Conservation (phyloP, 148 eudicot species). For the Nepenthes mirabilis region DNA sequence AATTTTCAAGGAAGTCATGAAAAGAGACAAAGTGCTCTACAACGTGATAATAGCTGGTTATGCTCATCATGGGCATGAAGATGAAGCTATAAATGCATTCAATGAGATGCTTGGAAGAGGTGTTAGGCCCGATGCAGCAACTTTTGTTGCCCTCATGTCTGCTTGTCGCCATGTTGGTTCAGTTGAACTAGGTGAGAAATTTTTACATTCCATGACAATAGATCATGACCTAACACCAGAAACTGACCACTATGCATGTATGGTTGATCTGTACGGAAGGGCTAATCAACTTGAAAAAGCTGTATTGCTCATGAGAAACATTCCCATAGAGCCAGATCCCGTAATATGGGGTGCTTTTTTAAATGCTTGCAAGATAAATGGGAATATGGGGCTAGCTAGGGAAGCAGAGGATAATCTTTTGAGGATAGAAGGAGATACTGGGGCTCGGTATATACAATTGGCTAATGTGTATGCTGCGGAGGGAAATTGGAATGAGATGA, state of each 20-base stretch:
- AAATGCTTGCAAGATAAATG: slow-evolving; percentile 60
- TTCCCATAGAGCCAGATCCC: slow-evolving; percentile 46
- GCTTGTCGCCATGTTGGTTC: slow-evolving; percentile 83
- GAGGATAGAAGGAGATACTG: slow-evolving; percentile 49
- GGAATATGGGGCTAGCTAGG: slow-evolving; percentile 40
- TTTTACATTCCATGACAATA: slow-evolving; percentile 49
- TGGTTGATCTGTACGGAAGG: slow-evolving; percentile 86
- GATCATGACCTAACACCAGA: slow-evolving; percentile 46
- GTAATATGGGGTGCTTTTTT: slow-evolving; percentile 57
- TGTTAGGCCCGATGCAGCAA: slow-evolving; percentile 50
- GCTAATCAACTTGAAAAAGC: slow-evolving; percentile 55
- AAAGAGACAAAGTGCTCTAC: slow-evolving; percentile 51
- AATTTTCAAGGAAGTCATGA: slow-evolving; percentile 19
- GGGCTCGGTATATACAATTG: slow-evolving; percentile 63
- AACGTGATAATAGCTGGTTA: slow-evolving; percentile 78
- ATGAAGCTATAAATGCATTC: slow-evolving; percentile 45
- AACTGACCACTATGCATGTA: slow-evolving; percentile 71
- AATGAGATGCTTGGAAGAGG: slow-evolving; percentile 43
- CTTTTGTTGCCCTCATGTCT: slow-evolving; percentile 71
- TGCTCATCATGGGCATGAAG: slow-evolving; percentile 69
- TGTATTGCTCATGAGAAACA: slow-evolving; percentile 31
- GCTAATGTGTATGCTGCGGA: slow-evolving; percentile 73
- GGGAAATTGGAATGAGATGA: slow-evolving; percentile 76
- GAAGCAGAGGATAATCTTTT: slow-evolving; percentile 51
- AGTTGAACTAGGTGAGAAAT: slow-evolving; percentile 61